A percentile compares a stretch with the other conserved stretches of the same genome.
Evolutionary conservation across 768 basidiomycete species (phyloP).

Genomic region (Trametes cubensis): DNA sequence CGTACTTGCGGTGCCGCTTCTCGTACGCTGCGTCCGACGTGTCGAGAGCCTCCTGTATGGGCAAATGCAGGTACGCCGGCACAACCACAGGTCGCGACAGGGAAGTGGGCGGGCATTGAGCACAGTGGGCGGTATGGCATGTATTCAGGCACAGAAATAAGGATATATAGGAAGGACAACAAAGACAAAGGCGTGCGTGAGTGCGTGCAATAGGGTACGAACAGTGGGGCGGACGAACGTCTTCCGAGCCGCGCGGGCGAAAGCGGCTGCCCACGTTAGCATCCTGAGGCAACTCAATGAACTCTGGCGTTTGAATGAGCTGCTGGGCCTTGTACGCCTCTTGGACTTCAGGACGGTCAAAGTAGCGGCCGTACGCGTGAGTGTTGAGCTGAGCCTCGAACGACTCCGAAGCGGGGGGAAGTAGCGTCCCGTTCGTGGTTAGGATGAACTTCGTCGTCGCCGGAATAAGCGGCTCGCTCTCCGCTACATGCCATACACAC

Average conservation of each 20-base stretch:
- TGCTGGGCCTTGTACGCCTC: constrained; percentile 68
- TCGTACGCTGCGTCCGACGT: constrained; percentile 82
- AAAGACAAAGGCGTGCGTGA: constrained; percentile 4
- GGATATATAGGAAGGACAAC: constrained; percentile 4
- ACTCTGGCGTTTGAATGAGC: constrained; percentile 80
- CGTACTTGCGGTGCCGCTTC: constrained; percentile 84
- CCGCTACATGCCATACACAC: constrained; percentile 46
- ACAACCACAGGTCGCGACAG: no score
- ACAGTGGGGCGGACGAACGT: constrained; percentile 52
- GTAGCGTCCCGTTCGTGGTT: constrained; percentile 67
- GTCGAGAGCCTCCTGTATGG: constrained; percentile 54
- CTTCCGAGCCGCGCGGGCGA: constrained; percentile 66
- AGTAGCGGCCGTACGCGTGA: constrained; percentile 70
- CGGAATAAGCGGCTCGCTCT: constrained; percentile 73
- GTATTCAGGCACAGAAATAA: constrained; percentile 15
- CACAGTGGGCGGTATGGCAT: not conserved
- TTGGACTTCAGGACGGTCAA: constrained; percentile 77
- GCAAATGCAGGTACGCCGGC: no score
- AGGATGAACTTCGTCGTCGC: constrained; percentile 65
- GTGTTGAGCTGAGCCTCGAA: constrained; percentile 52
- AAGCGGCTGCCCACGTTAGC: constrained; percentile 68
- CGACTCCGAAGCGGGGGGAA: constrained; percentile 45
- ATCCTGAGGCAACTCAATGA: constrained; percentile 48
- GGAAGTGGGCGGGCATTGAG: no score
- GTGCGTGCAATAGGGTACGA: constrained; percentile 13